A percentile compares a stretch with the other conserved stretches of the same genome.
Conservation (phyloP, 1,139 yeast species). For the Geotrichum europaeum region DNA sequence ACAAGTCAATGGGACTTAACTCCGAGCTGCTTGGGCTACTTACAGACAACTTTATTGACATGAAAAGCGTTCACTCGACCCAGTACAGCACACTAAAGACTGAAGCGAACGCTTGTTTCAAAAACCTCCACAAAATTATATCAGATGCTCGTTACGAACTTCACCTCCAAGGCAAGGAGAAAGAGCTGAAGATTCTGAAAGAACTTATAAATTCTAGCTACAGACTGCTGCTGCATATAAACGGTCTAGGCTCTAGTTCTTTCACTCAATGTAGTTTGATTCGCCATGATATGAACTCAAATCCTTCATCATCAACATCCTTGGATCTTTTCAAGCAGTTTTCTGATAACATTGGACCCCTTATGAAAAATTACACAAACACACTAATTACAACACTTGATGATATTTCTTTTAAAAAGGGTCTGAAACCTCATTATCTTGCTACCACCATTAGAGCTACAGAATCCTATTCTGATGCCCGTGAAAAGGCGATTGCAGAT, state of each 20-base stretch:
- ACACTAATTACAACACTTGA: conserved; percentile 58
- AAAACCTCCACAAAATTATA: conserved; percentile 41
- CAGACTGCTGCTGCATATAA: conserved; percentile 52
- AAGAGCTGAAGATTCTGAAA: conserved; percentile 44
- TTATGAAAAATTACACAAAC: conserved; percentile 52
- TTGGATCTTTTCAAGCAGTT: conserved; percentile 59
- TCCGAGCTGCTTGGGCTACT: conserved; percentile 47
- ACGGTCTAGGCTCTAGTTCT: conserved; percentile 62
- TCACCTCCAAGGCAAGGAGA: conserved; percentile 47
- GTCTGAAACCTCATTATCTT: conserved; percentile 41
- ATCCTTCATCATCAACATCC: conserved; percentile 14
- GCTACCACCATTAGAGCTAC: conserved; percentile 50
- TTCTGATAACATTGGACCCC: conserved; percentile 64
- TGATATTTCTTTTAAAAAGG: conserved; percentile 52
- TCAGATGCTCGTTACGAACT: conserved; percentile 63
- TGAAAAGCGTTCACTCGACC: conserved; percentile 41
- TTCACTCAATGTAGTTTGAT: conserved; percentile 56
- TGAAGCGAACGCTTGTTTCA: conserved; percentile 40
- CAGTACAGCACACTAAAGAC: conserved; percentile 39
- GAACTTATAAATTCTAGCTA: conserved; percentile 49
- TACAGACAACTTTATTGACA: conserved; percentile 50
- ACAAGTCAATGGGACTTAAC: conserved; percentile 50
- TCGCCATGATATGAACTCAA: conserved; percentile 2
- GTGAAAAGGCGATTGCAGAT: conserved; percentile 50
- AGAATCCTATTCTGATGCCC: conserved; percentile 51